Evolutionary conservation across 108 stramenopile species (phyloP).

Genomic region (Nannochloropsis salina): DNA sequence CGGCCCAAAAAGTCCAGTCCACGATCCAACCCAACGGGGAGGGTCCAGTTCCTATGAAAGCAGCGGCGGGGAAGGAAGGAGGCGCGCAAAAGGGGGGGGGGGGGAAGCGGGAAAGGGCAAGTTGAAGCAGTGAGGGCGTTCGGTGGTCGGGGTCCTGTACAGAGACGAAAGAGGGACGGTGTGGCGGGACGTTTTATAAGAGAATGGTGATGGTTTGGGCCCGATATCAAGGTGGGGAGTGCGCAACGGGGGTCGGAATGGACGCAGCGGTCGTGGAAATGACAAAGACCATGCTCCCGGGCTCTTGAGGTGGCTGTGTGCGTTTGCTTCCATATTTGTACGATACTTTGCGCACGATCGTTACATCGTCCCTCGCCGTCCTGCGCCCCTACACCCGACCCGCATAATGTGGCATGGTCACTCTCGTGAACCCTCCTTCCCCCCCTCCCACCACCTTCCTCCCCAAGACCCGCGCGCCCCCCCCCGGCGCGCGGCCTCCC

Average conservation of each 20-base stretch:
- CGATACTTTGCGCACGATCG: neutral
- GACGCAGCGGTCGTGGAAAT: neutral
- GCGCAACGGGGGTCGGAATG: neutral
- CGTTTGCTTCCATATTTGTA: neutral
- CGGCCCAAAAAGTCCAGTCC: neutral
- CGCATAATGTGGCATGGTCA: constrained; percentile 42
- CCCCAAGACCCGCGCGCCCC: constrained; percentile 32
- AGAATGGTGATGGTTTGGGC: no score
- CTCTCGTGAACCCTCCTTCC: constrained; percentile 30
- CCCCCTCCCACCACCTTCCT: constrained; percentile 35
- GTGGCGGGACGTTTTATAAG: no score
- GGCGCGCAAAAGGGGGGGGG: neutral
- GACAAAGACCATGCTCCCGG: neutral
- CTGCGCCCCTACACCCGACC: neutral
- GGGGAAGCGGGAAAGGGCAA: neutral
- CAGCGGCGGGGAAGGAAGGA: neutral
- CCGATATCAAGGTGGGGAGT: neutral
- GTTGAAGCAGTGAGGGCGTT: neutral
- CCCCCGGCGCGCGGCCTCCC: neutral
- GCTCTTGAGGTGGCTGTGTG: no score
- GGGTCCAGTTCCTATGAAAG: neutral
- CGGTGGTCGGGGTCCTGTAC: no score
- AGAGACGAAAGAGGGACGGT: no score
- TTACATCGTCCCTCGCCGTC: neutral
- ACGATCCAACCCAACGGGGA: neutral